phyloP scores from a whole-genome alignment of 2,329 filamentous ascomycete species.

The Arthrocladium fulminans region DNA sequence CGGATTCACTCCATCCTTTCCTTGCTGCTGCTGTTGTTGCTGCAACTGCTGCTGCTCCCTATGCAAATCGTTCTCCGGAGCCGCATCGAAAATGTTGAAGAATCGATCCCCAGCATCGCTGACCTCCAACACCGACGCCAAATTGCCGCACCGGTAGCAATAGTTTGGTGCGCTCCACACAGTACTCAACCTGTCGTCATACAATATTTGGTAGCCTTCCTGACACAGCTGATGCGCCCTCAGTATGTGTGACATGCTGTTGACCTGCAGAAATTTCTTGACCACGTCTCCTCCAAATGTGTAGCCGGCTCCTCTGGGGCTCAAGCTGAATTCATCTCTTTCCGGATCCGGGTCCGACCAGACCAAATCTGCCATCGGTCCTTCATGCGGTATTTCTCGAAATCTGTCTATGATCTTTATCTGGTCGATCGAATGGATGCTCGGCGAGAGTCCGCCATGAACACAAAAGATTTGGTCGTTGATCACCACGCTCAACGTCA shows the following conservation, averaged over 20 bases:
- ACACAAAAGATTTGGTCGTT: constrained; percentile 99
- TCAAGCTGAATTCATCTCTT: constrained; percentile 90
- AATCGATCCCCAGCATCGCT: constrained; percentile 85
- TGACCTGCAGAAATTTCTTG: constrained; percentile 95
- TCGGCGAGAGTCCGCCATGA: constrained; percentile 80
- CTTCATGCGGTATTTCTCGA: constrained; percentile 95
- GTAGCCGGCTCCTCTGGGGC: constrained; percentile 87
- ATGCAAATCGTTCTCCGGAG: constrained; percentile 87
- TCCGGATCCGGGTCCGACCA: constrained; percentile 99
- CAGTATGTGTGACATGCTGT: constrained; percentile 94
- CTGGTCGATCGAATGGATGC: constrained; percentile 96
- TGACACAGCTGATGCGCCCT: constrained; percentile 98
- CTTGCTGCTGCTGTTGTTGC: constrained; percentile 41
- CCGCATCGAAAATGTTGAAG: constrained; percentile 97
- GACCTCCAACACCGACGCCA: constrained; percentile 94
- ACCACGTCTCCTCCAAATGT: constrained; percentile 97
- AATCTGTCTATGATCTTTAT: constrained; percentile 99
- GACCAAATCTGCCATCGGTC: constrained; percentile 97
- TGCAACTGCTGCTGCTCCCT: constrained; percentile 69
- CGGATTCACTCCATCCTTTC: constrained; percentile 60
- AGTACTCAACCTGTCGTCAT: constrained; percentile 87
- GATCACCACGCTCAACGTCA: constrained; percentile 93
- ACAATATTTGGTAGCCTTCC: constrained; percentile 93
- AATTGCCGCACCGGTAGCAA: constrained; percentile 90
- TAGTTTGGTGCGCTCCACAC: constrained; percentile 98